Evolutionary conservation across 306 rosid species (phyloP).

Genomic region (Cotoneaster glaucophyllus): DNA sequence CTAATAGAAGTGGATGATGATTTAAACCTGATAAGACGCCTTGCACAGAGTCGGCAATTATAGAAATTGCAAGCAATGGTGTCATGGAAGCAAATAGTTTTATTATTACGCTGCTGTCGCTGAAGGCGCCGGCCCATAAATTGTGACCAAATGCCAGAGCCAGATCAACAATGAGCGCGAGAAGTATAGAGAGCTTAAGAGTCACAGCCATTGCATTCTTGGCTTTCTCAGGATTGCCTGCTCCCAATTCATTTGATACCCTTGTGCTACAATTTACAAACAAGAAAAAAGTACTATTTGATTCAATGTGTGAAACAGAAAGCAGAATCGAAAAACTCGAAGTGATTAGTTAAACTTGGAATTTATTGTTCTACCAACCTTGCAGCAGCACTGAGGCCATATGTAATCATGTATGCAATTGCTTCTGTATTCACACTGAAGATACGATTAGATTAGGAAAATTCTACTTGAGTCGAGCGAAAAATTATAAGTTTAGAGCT

Average conservation of each 20-base stretch:
- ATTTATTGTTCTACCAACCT: conserved; percentile 36
- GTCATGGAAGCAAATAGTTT: conserved; percentile 60
- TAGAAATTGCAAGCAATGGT: conserved; percentile 56
- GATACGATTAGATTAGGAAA: background rate
- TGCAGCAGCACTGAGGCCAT: conserved; percentile 84
- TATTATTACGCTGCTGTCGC: conserved; percentile 33
- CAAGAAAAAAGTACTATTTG: background rate
- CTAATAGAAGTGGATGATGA: background rate
- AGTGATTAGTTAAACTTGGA: background rate
- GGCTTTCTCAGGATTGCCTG: conserved; percentile 48
- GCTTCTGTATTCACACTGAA: conserved; percentile 65
- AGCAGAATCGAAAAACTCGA: background rate
- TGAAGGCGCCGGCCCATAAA: conserved; percentile 60
- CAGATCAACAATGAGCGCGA: conserved; percentile 35
- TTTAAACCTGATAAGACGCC: conserved; percentile 78
- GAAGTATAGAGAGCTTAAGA: conserved; percentile 61
- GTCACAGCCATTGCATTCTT: conserved; percentile 67
- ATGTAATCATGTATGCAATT: conserved; percentile 58
- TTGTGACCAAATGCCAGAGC: conserved; percentile 54
- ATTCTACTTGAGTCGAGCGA: background rate
- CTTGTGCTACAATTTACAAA: conserved; percentile 66
- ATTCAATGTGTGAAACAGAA: conserved; percentile 7
- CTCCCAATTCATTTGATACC: conserved; percentile 88
- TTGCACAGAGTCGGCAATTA: conserved; percentile 57
- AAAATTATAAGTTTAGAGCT: background rate